These are phyloP conservation scores for Cercophora newfieldiana DNA, from an alignment of 495 filamentous ascomycete species.

Conservation along the genomic window DNA sequence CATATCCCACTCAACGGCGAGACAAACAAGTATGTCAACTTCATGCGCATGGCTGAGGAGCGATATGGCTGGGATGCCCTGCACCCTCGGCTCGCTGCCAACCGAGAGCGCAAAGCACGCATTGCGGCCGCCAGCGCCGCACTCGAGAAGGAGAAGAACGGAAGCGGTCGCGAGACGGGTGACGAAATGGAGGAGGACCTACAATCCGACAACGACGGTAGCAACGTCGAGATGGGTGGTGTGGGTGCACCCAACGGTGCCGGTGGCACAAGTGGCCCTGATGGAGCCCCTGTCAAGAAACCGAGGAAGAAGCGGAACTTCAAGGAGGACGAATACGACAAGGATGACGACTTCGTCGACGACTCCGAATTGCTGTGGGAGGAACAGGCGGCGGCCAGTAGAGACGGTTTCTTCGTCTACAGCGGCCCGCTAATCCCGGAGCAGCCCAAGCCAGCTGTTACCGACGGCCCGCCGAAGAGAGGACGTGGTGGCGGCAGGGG, in stretches of 20 bases:
- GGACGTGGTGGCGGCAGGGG: conserved; percentile 65
- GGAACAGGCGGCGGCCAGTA: conserved; percentile 87
- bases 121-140: conserved; percentile 83
- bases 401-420: conserved; percentile 90
- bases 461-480: conserved; percentile 74
- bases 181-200: conserved; percentile 71
- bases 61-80: conserved; percentile 92
- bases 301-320: conserved; percentile 70
- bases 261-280: conserved; percentile 62
- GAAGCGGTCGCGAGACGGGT: conserved; percentile 69
- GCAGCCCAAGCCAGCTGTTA: conserved; percentile 77
- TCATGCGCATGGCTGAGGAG: conserved; percentile 89
- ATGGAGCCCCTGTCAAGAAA: conserved; percentile 61
- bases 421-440: conserved; percentile 82
- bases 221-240: conserved; percentile 65
- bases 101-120: conserved; percentile 72
- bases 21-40: conserved; percentile 89
- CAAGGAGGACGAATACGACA: conserved; percentile 95
- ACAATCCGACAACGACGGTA: conserved; percentile 65
- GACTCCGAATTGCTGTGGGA: conserved; percentile 96
- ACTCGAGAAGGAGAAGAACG: conserved; percentile 73
- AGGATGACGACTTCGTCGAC: conserved; percentile 95
- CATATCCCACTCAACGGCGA: conserved; percentile 77
- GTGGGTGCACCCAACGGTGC: conserved; percentile 35
- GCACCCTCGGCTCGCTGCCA: conserved; percentile 85